Conservation (phyloP, 441 rosid genomes). For the Corymbia citriodora region DNA sequence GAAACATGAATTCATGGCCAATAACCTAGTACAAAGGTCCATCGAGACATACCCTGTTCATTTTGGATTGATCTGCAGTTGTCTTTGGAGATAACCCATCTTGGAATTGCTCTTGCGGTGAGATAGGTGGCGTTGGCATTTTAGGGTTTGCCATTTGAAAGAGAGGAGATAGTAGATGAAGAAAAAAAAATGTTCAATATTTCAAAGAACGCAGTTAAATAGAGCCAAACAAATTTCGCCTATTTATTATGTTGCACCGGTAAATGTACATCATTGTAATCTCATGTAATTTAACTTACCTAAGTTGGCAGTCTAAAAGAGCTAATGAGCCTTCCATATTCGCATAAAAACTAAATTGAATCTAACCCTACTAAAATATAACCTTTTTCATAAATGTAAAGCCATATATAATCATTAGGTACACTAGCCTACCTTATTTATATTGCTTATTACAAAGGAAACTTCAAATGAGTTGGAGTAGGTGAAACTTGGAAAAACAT, state of each 20-base stretch:
- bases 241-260: not conserved
- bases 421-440: not conserved
- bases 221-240: not conserved
- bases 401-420: not conserved
- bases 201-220: not conserved
- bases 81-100: not conserved
- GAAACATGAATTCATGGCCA: not conserved
- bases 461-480: not conserved
- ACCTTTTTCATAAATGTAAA: not conserved
- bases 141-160: not conserved
- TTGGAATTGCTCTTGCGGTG: not conserved
- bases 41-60: not conserved
- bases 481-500: not conserved
- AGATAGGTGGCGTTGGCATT: not conserved
- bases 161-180: not conserved
- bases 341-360: not conserved
- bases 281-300: not conserved
- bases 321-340: not conserved
- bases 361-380: not conserved
- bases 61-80: not conserved
- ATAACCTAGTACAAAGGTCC: not conserved
- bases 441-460: not conserved
- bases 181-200: not conserved
- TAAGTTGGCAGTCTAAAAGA: not conserved
- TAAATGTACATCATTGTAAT: not conserved